These are phyloP conservation scores for Leptomonas pyrrhocoris DNA, from an alignment of 208 protist species.

Conservation along the genomic window DNA sequence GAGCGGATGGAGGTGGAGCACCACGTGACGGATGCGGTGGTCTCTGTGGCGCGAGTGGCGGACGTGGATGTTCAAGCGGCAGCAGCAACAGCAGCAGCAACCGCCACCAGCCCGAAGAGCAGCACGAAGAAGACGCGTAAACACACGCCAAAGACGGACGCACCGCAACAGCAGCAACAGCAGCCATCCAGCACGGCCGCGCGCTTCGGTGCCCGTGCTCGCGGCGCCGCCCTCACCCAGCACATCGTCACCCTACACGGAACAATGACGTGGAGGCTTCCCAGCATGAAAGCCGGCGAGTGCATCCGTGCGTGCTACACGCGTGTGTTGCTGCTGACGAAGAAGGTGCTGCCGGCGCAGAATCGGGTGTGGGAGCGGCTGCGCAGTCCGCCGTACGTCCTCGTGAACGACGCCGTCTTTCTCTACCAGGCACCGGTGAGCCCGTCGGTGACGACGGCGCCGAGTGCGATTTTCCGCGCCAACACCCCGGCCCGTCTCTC, in stretches of 20 bases:
- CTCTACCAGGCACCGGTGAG: constrained; percentile 37
- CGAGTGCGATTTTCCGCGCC: constrained; percentile 27
- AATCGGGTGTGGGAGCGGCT: constrained; percentile 66
- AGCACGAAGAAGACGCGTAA: background rate
- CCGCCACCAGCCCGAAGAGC: background rate
- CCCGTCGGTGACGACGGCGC: background rate
- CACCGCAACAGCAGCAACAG: background rate
- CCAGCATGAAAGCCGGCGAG: constrained; percentile 66
- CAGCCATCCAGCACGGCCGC: background rate
- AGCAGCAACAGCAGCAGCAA: background rate
- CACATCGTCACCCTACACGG: constrained; percentile 82
- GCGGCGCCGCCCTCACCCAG: constrained; percentile 5
- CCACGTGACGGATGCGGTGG: constrained; percentile 53
- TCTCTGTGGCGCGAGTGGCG: constrained; percentile 39
- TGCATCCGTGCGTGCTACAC: constrained; percentile 62
- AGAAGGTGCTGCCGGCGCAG: constrained; percentile 54
- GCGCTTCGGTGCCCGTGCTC: constrained; percentile 17
- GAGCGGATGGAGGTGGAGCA: constrained; percentile 63
- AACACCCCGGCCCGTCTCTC: constrained; percentile 42
- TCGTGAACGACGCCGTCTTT: constrained; percentile 72
- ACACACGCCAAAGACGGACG: background rate
- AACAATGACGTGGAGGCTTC: constrained; percentile 77
- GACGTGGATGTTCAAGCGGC: background rate
- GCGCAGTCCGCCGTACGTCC: constrained; percentile 62
- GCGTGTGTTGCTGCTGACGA: constrained; percentile 61